Evolutionary conservation across 139 green algal genomes (phyloP), one percentile per base, ranked within the genome.

Genomic region (Chlorella vulgaris): DNA sequence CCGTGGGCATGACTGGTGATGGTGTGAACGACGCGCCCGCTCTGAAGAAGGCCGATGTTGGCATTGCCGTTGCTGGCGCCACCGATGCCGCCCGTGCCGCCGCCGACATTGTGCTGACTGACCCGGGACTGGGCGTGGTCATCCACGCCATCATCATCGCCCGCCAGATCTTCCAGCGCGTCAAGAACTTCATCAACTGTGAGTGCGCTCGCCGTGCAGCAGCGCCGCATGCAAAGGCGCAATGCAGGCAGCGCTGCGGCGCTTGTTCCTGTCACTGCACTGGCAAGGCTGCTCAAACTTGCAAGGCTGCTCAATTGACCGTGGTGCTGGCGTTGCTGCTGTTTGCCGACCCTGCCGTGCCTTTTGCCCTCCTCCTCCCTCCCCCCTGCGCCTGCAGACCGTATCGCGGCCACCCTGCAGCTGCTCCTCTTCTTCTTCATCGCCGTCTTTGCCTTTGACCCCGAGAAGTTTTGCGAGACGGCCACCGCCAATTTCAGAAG

Each of bases 361-460:
- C 66, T 38, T 18, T 2, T 7, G 15, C 33, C 84, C 0, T 86
- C 89, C 68, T 89, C 78, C 69, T 91, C 92, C 75, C n/a, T n/a
- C n/a, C n/a, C n/a, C n/a, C n/a, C n/a, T n/a, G n/a, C n/a, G n/a
- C 94, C 94, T 78, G 74, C 84, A 90, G 85, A 95, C 85, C 89
- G 93, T 69, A 87, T 95, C 28, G 86, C 88, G 33, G 90, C 88
- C 81, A 93, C 89, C 29, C 84, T 94, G 82, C 92, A 97, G 91
- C 92, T 97, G 74, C 88, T 97, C 47, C 78, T 81, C 29, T 97
- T 97, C 91, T 97, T 97, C 91, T 96, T 97, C 90, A 91, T 96
- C 58, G 87, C 92, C 29, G 89, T 95, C 13, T 88, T 97, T 51
- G 77, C 87, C 18, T 90, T 96, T 35, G 76, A 89, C 69, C 93